Conservation (phyloP, 768 basidiomycete species). For the Rickenella mellea region DNA sequence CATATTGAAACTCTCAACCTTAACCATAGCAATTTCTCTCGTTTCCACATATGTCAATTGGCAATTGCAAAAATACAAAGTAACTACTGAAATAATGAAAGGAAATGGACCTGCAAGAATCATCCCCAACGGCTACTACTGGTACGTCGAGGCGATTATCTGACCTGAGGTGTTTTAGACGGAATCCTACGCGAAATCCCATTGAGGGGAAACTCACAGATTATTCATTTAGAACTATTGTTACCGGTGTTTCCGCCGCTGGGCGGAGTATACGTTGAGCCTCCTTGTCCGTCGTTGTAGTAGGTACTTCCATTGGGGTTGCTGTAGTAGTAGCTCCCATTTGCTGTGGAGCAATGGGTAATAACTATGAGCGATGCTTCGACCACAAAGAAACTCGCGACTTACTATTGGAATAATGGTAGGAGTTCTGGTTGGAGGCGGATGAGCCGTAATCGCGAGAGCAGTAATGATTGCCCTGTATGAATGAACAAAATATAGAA, state of each 20-base stretch:
- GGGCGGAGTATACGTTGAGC: slow-evolving; percentile 42
- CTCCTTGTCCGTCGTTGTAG: slow-evolving; percentile 40
- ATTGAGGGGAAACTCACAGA: no score
- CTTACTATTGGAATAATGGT: slow-evolving; percentile 58
- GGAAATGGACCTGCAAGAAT: no score
- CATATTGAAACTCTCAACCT: no score
- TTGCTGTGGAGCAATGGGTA: slow-evolving; percentile 18
- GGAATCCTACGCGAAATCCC: no score
- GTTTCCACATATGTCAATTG: no score
- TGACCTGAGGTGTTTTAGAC: no score
- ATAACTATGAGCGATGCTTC: slow-evolving; percentile 2
- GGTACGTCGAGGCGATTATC: no score
- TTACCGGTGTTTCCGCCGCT: slow-evolving; percentile 12
- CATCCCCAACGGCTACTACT: no score
- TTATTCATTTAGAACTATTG: not conserved
- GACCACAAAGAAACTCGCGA: slow-evolving; percentile 1
- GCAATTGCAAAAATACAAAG: no score
- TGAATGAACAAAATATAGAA: not conserved
- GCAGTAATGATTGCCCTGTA: slow-evolving; percentile 55
- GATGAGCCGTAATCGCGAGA: slow-evolving; percentile 32
- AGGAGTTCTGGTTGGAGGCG: slow-evolving; percentile 27
- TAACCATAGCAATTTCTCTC: no score
- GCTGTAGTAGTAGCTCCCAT: slow-evolving; percentile 55
- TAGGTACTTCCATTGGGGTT: slow-evolving; percentile 56
- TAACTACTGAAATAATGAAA: no score